Base-by-base conservation (phyloP, 2,329 filamentous ascomycete genomes). In the Monosporascus sp. region DNA sequence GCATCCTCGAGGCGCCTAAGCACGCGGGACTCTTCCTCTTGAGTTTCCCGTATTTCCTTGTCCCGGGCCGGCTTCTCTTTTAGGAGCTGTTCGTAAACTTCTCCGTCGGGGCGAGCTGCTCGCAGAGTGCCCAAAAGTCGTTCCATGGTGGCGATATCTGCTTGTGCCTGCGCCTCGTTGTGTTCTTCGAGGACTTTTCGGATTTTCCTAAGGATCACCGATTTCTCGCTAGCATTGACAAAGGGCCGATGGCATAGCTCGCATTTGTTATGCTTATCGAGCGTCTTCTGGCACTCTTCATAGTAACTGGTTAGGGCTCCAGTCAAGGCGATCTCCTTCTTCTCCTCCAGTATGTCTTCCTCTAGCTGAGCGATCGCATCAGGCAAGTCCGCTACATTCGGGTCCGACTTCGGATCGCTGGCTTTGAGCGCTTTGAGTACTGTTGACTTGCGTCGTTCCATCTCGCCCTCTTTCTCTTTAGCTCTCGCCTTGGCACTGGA, bases 211-310 rank as follows among this genome's bases (percentile, higher is more conserved):
- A 84, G 73, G 55, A 96, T 78, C 50, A 75, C 81, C n/a, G 78
- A 84, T 57, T 80, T 84, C 62, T 80, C 82, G 34, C 71, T 78
- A 60, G 75, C 73, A 64, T 83, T 82, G 69, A 75, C 73, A 66
- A 96, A 91, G 4, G 77, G 70, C 50, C 90, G 82, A 44, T 82
- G 79, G 65, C 93, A 97, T 22, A 94, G 82, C 36, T 83, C 80
- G 67, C 93, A 97, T 45, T 80, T 81, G 60, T 90, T 88, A 51
- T 88, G 81, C 36, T 83, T 76, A 51, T 87, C 78, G 11, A 89
- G 80, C 22, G 78, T 79, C 37, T 82, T 78, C 49, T 90, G 74
- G 63, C 87, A 90, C 49, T 83, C 81, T 45, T 74, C 74, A 66
- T 89, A 91, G 67, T 90, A 95, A 15, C 86, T 79, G 47, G 85